Evolutionary conservation across 2,329 filamentous ascomycete species (phyloP).

Genomic region (Fusarium luffae): DNA sequence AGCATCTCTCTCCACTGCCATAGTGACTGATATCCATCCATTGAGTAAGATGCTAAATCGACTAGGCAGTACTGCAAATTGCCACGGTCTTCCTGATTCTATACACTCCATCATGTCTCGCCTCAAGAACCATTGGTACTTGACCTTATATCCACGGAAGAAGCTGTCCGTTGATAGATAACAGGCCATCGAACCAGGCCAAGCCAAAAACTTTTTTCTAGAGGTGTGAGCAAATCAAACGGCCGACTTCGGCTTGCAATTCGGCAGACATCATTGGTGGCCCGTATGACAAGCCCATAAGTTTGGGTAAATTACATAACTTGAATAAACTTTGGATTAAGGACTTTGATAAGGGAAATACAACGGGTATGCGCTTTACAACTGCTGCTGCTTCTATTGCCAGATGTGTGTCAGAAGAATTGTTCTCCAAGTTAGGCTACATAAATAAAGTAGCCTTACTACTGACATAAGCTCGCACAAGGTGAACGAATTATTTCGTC

Average conservation of each 20-base stretch:
- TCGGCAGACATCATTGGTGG: constrained; percentile 40
- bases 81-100: background rate
- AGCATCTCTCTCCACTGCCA: constrained; percentile 25
- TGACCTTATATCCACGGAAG: constrained; percentile 7
- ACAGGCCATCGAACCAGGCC: background rate
- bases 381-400: background rate
- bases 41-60: background rate
- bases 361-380: constrained; percentile 13
- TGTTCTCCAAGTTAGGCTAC: background rate
- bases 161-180: constrained; percentile 23
- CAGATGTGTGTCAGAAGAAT: background rate
- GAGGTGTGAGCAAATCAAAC: constrained; percentile 21
- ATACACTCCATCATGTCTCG: background rate
- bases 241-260: constrained; percentile 46
- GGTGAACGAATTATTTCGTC: background rate
- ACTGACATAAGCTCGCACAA: background rate
- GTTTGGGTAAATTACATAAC: constrained; percentile 34
- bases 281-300: constrained; percentile 12
- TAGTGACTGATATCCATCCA: constrained; percentile 8
- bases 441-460: background rate
- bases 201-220: constrained; percentile 2
- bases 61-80: background rate
- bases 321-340: constrained; percentile 24
- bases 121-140: background rate
- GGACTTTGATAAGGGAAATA: constrained; percentile 40